Conservation (phyloP, 495 filamentous ascomycete species). For the Penicillium odoratum region DNA sequence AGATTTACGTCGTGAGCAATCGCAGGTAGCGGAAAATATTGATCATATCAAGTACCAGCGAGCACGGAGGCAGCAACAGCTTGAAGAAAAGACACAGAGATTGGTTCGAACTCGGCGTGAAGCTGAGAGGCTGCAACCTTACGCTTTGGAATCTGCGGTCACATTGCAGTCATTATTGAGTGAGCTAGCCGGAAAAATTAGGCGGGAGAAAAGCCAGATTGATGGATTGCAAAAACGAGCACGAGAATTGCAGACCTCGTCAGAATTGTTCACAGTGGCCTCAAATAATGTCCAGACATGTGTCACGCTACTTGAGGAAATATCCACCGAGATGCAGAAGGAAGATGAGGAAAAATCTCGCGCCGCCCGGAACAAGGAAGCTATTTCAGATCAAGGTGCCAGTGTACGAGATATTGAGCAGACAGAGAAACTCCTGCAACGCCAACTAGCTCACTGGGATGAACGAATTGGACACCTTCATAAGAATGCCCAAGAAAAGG, state of each 20-base stretch:
- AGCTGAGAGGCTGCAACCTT: constrained; percentile 82
- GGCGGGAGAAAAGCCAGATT: constrained; percentile 74
- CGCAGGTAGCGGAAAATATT: constrained; percentile 72
- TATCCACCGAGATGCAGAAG: constrained; percentile 75
- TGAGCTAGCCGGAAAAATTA: constrained; percentile 74
- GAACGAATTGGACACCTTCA: constrained; percentile 81
- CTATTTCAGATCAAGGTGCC: constrained; percentile 80
- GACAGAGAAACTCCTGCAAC: constrained; percentile 78
- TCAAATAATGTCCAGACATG: constrained; percentile 78
- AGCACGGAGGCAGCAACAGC: constrained; percentile 61
- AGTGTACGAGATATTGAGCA: constrained; percentile 89
- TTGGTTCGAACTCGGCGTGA: constrained; percentile 65
- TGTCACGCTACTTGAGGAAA: constrained; percentile 85
- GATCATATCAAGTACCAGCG: constrained; percentile 75
- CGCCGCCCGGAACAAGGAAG: constrained; percentile 78
- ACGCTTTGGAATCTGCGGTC: constrained; percentile 82
- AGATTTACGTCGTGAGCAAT: constrained; percentile 74
- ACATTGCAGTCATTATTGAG: constrained; percentile 78
- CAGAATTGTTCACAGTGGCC: constrained; percentile 83
- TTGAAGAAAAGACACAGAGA: constrained; percentile 77
- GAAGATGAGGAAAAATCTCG: constrained; percentile 84
- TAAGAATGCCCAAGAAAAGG: constrained; percentile 76
- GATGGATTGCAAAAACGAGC: constrained; percentile 82
- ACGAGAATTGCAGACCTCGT: constrained; percentile 84
- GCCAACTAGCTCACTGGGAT: constrained; percentile 78